These are phyloP conservation scores for Pezicula carpinea DNA, from an alignment of 2,329 filamentous ascomycete genomes.

Conservation along the genomic window DNA sequence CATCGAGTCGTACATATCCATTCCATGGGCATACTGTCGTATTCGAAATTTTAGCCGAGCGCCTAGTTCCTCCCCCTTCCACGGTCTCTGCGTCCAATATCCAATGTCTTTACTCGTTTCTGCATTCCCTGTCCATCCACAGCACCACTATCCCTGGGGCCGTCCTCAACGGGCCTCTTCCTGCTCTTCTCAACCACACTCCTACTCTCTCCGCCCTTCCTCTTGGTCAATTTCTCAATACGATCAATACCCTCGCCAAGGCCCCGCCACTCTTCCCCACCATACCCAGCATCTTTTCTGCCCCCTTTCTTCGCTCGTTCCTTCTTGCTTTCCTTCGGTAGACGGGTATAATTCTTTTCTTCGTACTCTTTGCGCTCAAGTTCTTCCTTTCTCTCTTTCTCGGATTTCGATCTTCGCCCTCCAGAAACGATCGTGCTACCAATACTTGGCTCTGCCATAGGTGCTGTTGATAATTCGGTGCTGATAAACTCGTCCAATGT, in stretches of 20 bases:
- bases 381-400: conserved; percentile 71
- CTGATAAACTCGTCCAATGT: conserved; percentile 90
- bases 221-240: conserved; percentile 76
- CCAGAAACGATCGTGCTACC: conserved; percentile 81
- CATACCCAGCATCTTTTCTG: conserved; percentile 56
- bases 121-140: conserved; percentile 68
- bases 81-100: conserved; percentile 35
- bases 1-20: too few species aligned
- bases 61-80: conserved; percentile 14
- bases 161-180: conserved; percentile 74
- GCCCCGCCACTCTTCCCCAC: conserved; percentile 89
- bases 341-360: conserved; percentile 83
- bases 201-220: conserved; percentile 50
- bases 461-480: conserved; percentile 77
- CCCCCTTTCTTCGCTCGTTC: conserved; percentile 63
- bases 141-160: conserved; percentile 59
- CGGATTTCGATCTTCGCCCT: conserved; percentile 75
- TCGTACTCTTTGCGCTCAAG: conserved; percentile 81
- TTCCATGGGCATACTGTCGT: too few species aligned
- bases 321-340: conserved; percentile 86
- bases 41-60: background rate
- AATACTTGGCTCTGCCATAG: conserved; percentile 81
- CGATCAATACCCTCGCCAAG: conserved; percentile 81
- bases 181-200: conserved; percentile 74
- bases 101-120: conserved; percentile 57